A percentile compares a stretch with the other conserved stretches of the same genome.
These are phyloP conservation scores for Ogataea paraovalis DNA, from an alignment of 805 yeast species.

Conservation along the genomic window DNA sequence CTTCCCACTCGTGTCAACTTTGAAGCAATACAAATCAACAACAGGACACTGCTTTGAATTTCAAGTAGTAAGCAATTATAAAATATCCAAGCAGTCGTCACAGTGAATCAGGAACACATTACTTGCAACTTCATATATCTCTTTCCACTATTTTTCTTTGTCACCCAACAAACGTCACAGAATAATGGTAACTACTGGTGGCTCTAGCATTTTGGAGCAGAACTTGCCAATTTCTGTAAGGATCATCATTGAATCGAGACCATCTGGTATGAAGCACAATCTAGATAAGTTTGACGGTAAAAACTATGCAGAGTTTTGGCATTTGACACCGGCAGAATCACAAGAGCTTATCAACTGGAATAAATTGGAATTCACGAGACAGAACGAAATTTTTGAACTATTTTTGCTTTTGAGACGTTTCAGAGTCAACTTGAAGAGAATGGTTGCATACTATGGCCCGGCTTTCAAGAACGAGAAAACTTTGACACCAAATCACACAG, in stretches of 20 bases:
- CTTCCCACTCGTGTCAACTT: too few species aligned
- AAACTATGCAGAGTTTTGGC: conserved; percentile 29
- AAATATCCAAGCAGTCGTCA: too few species aligned
- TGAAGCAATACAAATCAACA: too few species aligned
- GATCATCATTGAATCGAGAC: conserved; percentile 28
- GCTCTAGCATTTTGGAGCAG: conserved; percentile 2
- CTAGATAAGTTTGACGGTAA: conserved; percentile 22
- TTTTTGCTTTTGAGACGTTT: conserved; percentile 24
- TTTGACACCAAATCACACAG: conserved; percentile 14
- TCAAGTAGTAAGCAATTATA: too few species aligned
- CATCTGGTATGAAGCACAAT: conserved; percentile 18
- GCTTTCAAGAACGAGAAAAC: conserved; percentile 17
- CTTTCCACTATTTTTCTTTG: too few species aligned
- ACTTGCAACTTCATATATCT: too few species aligned
- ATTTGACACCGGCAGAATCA: conserved; percentile 22
- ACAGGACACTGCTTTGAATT: too few species aligned
- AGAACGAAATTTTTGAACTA: conserved; percentile 28
- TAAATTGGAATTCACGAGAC: conserved; percentile 24
- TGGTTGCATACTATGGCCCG: conserved; percentile 27
- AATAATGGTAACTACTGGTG: too few species aligned
- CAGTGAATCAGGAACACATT: too few species aligned
- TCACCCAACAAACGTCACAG: too few species aligned
- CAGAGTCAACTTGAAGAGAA: conserved; percentile 24
- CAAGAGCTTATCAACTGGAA: conserved; percentile 22
- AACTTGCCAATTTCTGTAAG: conserved; percentile 21